Conservation (phyloP, 2,329 filamentous ascomycete species). For the Aspergillus ibericus region DNA sequence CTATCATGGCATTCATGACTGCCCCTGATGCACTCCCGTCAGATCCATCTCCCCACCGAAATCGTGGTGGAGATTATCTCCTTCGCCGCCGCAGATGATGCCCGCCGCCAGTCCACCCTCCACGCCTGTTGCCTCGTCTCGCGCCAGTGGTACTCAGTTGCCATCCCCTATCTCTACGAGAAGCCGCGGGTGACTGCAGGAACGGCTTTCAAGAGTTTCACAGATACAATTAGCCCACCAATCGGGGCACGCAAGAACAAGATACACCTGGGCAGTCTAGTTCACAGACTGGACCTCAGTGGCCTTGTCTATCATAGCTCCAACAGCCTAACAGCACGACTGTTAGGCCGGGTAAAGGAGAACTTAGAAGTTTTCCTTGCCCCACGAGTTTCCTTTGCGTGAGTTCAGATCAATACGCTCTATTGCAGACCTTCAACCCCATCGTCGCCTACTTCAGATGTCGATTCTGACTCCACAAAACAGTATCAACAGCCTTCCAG, state of each 20-base stretch:
- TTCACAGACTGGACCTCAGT: slow-evolving; percentile 55
- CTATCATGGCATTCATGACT: slow-evolving; percentile 17
- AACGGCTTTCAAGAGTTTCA: slow-evolving; percentile 55
- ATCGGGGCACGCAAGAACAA: slow-evolving; percentile 48
- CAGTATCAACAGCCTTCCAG: slow-evolving; percentile 56
- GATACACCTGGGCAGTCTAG: slow-evolving; percentile 48
- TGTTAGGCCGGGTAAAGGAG: slow-evolving; percentile 55
- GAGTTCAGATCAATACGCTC: slow-evolving; percentile 23
- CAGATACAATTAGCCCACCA: slow-evolving; percentile 55
- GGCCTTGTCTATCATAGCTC: slow-evolving; percentile 60
- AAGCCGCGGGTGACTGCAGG: slow-evolving; percentile 52
- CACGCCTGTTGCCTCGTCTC: slow-evolving; percentile 54
- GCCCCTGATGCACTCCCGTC: slow-evolving; percentile 20
- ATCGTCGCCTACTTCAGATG: background rate
- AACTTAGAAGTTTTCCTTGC: slow-evolving; percentile 57
- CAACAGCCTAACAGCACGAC: slow-evolving; percentile 57
- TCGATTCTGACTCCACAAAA: background rate
- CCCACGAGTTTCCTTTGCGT: slow-evolving; percentile 59
- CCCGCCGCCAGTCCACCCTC: slow-evolving; percentile 48
- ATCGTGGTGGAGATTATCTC: slow-evolving; percentile 53
- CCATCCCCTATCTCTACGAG: slow-evolving; percentile 54
- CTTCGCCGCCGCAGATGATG: slow-evolving; percentile 38
- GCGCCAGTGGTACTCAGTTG: slow-evolving; percentile 58
- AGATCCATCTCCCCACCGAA: slow-evolving; percentile 54
- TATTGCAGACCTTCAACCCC: background rate